phyloP scores from a whole-genome alignment of 2,329 filamentous ascomycete genomes.

The Massarina eburnea region DNA sequence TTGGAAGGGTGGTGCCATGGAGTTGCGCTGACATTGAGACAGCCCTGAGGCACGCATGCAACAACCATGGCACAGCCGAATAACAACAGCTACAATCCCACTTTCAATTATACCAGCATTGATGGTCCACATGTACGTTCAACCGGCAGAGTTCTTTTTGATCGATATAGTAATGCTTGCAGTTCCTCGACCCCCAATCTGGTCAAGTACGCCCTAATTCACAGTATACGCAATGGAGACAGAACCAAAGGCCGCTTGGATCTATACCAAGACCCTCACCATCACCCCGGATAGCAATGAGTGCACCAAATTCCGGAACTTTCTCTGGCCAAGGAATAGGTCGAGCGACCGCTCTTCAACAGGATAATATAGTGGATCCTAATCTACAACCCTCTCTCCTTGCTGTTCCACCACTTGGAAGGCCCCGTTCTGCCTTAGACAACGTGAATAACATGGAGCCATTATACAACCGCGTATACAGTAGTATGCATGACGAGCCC shows the following conservation, averaged over 20 bases:
- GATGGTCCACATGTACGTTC: conserved; percentile 15
- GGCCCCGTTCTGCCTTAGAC: conserved; percentile 10
- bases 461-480: conserved; percentile 1
- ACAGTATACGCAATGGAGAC: conserved; percentile 22
- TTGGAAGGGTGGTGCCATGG: conserved; percentile 16
- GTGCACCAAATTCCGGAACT: conserved; percentile 9
- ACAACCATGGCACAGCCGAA: conserved; percentile 32
- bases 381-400: conserved; percentile 16
- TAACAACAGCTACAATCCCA: conserved; percentile 11
- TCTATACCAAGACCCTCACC: conserved; percentile 20
- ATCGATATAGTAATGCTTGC: conserved; percentile 7
- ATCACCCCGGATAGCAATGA: conserved; percentile 14
- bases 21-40: conserved; percentile 8
- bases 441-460: conserved; percentile 1
- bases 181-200: conserved; percentile 18
- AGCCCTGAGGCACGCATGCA: conserved; percentile 11
- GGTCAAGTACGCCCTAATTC: conserved; percentile 12
- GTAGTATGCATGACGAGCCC: conserved; percentile 19
- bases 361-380: conserved; percentile 8
- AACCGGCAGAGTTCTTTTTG: not conserved
- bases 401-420: conserved; percentile 11
- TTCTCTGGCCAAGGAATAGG: conserved; percentile 6
- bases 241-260: conserved; percentile 15
- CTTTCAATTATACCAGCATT: conserved; percentile 17
- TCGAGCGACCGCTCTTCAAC: conserved; percentile 8